phyloP scores from a whole-genome alignment of 331 rosid genomes.

The Phaseolus coccineus region DNA sequence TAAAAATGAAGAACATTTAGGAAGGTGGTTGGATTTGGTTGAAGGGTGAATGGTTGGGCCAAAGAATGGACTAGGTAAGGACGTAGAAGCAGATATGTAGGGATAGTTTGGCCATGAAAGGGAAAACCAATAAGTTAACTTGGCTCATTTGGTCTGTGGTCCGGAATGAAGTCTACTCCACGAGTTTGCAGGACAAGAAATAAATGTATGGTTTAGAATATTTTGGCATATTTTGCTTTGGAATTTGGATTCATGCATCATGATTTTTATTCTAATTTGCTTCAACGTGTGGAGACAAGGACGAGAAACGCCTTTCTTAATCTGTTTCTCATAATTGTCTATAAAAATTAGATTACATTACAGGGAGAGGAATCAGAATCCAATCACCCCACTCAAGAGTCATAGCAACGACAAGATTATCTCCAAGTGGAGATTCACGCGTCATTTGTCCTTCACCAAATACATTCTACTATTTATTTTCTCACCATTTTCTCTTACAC shows the following conservation, averaged over 20 bases:
- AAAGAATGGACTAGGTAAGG: not conserved
- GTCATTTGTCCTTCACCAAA: not conserved
- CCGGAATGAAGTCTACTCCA: not conserved
- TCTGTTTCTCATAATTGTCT: slow-evolving; percentile 11
- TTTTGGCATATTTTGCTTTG: not conserved
- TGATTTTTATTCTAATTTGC: too few species aligned
- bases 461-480: not conserved
- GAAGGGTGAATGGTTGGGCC: slow-evolving; percentile 14
- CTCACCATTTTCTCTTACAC: not conserved
- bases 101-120: slow-evolving; percentile 6
- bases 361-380: not conserved
- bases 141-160: not conserved
- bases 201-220: slow-evolving; percentile 14
- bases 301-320: not conserved
- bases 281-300: too few species aligned
- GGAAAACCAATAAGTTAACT: slow-evolving; percentile 10
- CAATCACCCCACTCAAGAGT: not conserved
- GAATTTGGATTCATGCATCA: not conserved
- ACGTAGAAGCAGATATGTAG: not conserved
- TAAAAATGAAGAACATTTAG: not conserved
- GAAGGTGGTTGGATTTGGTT: not conserved
- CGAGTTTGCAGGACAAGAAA: not conserved
- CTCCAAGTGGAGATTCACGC: slow-evolving; percentile 9
- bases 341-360: not conserved
- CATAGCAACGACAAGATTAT: not conserved